A percentile compares a stretch with the other conserved stretches of the same genome.
Evolutionary conservation across 306 rosid genomes (phyloP).

Genomic region (Trichosanthes truncata): DNA sequence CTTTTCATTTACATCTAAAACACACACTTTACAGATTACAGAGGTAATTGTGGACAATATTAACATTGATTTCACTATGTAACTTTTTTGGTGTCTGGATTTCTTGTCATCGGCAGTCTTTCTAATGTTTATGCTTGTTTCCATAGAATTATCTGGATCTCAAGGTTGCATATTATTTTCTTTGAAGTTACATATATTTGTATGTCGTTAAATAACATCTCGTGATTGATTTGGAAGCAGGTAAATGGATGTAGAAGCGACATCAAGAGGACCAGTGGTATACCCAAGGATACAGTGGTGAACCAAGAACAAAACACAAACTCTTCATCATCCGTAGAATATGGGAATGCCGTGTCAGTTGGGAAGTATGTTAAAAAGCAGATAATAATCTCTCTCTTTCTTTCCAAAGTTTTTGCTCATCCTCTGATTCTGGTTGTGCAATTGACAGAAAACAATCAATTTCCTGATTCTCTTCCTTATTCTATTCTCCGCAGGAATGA

Average conservation of each 20-base stretch:
- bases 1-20: neutral
- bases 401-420: neutral
- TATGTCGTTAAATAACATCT: neutral
- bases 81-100: neutral
- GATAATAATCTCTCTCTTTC: neutral
- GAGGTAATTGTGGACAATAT: neutral
- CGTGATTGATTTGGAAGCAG: conserved; percentile 21
- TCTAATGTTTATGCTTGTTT: neutral
- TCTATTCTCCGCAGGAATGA: conserved; percentile 26
- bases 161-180: neutral
- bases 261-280: neutral
- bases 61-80: neutral
- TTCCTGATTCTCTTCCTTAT: neutral
- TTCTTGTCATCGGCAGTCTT: neutral
- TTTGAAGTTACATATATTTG: neutral
- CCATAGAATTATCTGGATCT: neutral
- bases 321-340: conserved; percentile 17
- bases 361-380: conserved; percentile 30
- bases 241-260: conserved; percentile 17
- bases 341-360: conserved; percentile 18
- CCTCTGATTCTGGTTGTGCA: neutral
- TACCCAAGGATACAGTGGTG: neutral
- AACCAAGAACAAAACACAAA: neutral
- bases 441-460: neutral
- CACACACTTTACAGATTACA: neutral